Evolutionary conservation across 2,329 filamentous ascomycete species (phyloP), one percentile per base, ranked within the genome.

Genomic region (Canariomyces notabilis): DNA sequence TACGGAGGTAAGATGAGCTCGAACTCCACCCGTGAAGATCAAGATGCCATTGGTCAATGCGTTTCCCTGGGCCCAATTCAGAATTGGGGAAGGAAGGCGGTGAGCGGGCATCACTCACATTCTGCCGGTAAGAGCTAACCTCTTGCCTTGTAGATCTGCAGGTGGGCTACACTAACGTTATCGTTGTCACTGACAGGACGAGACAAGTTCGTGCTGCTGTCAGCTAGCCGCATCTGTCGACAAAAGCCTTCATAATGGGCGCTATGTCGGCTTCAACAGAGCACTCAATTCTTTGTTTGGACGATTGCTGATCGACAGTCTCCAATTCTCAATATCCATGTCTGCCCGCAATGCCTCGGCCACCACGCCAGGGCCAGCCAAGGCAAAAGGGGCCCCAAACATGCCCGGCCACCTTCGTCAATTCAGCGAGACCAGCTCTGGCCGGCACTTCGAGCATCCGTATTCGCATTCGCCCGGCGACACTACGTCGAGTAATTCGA

Each of bases 391-490:
- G n/a, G 65, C 66, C 33, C 65, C 70, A 46, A 73, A 70, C 52
- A 76, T 74, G 74, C 68, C 70, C 16, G 64, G 72, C 40, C 76
- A 77, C 56, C 67, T 79, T 40, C 73, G 75, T 35, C 75, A 79
- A 52, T 65, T 73, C 58, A 76, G 73, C 62, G 69, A 62, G 40
- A 65, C 67, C 22, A 73, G 69, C 60, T 58, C 69, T 54, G 75
- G 79, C 67, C 67, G 52, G 57, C 64, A 46, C 61, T 61, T 35
- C 49, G 69, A 71, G 19, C 64, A 65, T 8, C 65, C 68, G 4
- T 64, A 48, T 23, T 61, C 21, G 18, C 59, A 58, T 29, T 79
- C 75, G 3, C 70, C 72, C 2, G 71, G 73, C 46, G 76, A 73
- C 14, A 77, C 75, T 21, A 73, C 70, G 50, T 77, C 75, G 20